Base-by-base conservation (phyloP, 306 rosid species). In the Sicyos baderoa region DNA sequence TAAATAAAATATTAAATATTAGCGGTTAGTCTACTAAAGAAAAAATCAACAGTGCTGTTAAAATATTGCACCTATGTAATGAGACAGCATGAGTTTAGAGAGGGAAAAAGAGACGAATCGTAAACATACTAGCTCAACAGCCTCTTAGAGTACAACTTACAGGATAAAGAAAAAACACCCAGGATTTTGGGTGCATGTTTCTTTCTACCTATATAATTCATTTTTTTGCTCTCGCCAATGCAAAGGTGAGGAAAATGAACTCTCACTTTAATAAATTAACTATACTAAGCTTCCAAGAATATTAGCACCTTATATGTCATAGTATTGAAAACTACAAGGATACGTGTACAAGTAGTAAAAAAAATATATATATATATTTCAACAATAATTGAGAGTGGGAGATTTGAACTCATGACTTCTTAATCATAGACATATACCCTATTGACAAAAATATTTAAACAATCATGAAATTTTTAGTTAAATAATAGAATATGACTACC, bases 401-500 rank as follows among this genome's bases (percentile, higher is more conserved):
- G 11, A 40, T 40, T 40, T 1, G 11, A 40, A 40, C 45, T 40
- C 45, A 40, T 40, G 45, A 40, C 12, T 7, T 40, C 12, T 40
- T 40, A 40, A 40, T 40, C 45, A 40, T 9, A 9, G 2, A 2
- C 42, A 35, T 8, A 35, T 35, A 35, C 8, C 7, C 42, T 35
- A 35, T 35, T 35, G 8, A 6, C 42, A 35, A 35, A 35, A 35
- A 6, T 17, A 62, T 37, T 62, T 10, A 4, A 62, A 62, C n/a
- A 40, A 17, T 62, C 19, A 10, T 44, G 21, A 3, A 62, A 44
- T 13, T 66, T 3, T 66, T 22, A 63, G 47, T 9, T 50, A 18
- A 70, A 54, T 16, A 40, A 77, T 25, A 51, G 16, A 62, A 6
- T 50, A 50, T 18, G 9, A 22, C 37, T 70, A 92, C 97, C 96